phyloP scores from a whole-genome alignment of 2,329 filamentous ascomycete species.

The Fusarium proliferatum region DNA sequence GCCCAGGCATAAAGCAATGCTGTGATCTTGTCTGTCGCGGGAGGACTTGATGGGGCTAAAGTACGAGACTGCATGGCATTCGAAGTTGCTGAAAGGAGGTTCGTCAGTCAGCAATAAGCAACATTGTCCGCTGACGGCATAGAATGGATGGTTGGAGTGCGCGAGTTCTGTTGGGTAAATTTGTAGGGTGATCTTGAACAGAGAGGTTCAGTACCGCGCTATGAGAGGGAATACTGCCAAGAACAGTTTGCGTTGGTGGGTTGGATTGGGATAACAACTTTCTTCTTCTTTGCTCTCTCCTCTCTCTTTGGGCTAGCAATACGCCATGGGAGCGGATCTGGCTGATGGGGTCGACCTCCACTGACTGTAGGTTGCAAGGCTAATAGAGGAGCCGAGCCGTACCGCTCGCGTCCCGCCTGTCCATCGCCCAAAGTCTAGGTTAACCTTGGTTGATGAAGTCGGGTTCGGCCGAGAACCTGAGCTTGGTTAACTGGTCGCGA shows the following conservation, averaged over 20 bases:
- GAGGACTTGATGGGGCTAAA: background rate
- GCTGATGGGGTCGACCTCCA: slow-evolving; percentile 18
- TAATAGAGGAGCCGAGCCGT: slow-evolving; percentile 42
- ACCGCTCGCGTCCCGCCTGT: slow-evolving; percentile 37
- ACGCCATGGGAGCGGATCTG: slow-evolving; percentile 26
- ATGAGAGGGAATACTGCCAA: background rate
- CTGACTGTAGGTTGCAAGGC: slow-evolving; percentile 34
- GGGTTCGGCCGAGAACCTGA: slow-evolving; percentile 32
- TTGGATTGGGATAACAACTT: background rate
- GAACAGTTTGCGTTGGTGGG: background rate
- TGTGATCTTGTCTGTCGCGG: slow-evolving; percentile 10
- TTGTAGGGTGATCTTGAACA: background rate
- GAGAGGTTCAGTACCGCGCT: background rate
- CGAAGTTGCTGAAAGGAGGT: background rate
- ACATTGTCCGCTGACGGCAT: background rate
- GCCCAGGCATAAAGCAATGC: slow-evolving; percentile 9
- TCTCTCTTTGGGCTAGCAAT: slow-evolving; percentile 8
- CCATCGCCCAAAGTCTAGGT: slow-evolving; percentile 33
- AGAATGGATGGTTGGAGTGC: background rate
- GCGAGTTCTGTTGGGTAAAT: background rate
- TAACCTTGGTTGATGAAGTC: slow-evolving; percentile 11
- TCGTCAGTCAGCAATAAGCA: background rate
- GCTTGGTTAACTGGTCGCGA: background rate
- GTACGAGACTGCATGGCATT: background rate
- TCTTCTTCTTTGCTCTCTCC: background rate